Evolutionary conservation across 108 stramenopile species (phyloP).

Genomic region (Pseudonitzschia multiseries): DNA sequence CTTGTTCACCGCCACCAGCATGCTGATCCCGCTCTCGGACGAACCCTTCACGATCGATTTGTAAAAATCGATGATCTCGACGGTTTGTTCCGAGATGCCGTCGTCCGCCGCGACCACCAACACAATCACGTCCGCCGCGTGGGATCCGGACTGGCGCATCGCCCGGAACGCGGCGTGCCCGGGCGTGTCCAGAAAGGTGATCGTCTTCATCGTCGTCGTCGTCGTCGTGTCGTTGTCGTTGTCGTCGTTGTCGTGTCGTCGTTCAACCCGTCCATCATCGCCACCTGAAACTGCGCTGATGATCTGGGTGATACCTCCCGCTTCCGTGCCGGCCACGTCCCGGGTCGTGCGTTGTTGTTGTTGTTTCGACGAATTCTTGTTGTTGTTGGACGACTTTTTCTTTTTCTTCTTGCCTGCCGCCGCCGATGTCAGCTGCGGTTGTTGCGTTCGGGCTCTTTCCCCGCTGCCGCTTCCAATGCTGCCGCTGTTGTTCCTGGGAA

Average conservation of each 20-base stretch:
- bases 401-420: not conserved
- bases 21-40: conserved; percentile 63
- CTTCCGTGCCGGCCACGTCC: conserved; percentile 90
- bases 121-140: conserved; percentile 93
- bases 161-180: conserved; percentile 94
- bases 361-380: conserved; percentile 27
- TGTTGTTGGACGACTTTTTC: conserved; percentile 20
- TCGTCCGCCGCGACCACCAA: conserved; percentile 97
- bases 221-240: no score
- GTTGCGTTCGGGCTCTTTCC: no score
- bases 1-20: conserved; percentile 96
- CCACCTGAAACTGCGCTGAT: conserved; percentile 92
- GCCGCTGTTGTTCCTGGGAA: conserved; percentile 56
- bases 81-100: conserved; percentile 92
- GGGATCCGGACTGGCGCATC: conserved; percentile 92
- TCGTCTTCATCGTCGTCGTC: no score
- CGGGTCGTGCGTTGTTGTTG: conserved; percentile 14
- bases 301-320: conserved; percentile 97
- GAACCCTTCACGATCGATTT: conserved; percentile 75
- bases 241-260: conserved; percentile 40
- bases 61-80: conserved; percentile 92
- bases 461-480: no score
- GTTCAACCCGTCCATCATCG: no score
- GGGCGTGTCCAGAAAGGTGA: conserved; percentile 98
- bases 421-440: no score